phyloP scores from a whole-genome alignment of 2,329 filamentous ascomycete species.

The Septoria linicola region DNA sequence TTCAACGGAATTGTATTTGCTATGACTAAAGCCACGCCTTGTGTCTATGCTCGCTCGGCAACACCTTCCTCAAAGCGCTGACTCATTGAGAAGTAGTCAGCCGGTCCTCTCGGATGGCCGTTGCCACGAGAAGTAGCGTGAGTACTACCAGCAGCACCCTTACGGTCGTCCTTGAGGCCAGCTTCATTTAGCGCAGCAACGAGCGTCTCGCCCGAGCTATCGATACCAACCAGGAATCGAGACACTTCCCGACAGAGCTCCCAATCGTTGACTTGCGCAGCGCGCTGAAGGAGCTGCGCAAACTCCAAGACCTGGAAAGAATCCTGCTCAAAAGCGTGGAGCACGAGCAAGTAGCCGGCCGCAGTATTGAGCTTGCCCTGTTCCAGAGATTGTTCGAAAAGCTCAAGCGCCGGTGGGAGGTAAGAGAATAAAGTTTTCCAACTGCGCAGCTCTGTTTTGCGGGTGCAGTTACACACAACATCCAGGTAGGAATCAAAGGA shows the following conservation, averaged over 20 bases:
- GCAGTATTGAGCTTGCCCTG: constrained; percentile 89
- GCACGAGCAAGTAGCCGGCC: constrained; percentile 89
- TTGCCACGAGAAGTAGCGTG: neutral
- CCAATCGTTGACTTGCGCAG: constrained; percentile 85
- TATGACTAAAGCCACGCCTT: too few relatives aligned
- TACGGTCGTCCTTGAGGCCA: constrained; percentile 22
- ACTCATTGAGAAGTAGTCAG: constrained; percentile 18
- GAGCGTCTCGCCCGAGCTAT: constrained; percentile 79
- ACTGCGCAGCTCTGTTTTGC: constrained; percentile 92
- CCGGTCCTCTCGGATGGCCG: constrained; percentile 6
- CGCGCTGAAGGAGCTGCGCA: constrained; percentile 75
- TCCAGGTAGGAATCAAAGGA: constrained; percentile 78
- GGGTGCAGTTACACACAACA: constrained; percentile 92
- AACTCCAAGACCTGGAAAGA: constrained; percentile 61
- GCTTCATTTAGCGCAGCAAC: constrained; percentile 61
- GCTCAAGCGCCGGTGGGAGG: constrained; percentile 80
- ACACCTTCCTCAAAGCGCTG: too few relatives aligned
- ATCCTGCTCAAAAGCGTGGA: constrained; percentile 70
- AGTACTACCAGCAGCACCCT: constrained; percentile 5
- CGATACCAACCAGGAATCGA: constrained; percentile 89
- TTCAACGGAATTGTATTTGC: too few relatives aligned
- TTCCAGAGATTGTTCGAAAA: constrained; percentile 89
- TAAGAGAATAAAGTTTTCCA: constrained; percentile 94
- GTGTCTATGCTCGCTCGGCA: too few relatives aligned
- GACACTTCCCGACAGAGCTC: constrained; percentile 93